Evolutionary conservation across 2,329 filamentous ascomycete species (phyloP), one percentile per base, ranked within the genome.

Genomic region (Cercospora zeae-maydis): DNA sequence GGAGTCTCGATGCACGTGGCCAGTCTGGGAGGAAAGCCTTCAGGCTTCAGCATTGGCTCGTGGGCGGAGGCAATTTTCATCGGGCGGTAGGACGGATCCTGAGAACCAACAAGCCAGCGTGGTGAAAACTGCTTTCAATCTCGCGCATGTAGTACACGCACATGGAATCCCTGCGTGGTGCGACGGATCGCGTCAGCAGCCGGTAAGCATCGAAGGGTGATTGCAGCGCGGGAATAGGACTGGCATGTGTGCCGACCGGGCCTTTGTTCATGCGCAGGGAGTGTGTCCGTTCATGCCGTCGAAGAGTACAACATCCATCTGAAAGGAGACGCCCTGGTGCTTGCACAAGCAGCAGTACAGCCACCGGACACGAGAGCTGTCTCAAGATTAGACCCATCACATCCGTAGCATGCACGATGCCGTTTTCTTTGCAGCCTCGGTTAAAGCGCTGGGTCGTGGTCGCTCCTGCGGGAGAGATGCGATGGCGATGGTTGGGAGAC

Each of bases 391-490:
- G 58, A 57, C 42, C 42, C 51, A 31, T 19, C 47, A 39, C 30
- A 49, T 27, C 24, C 24, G 24, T 51, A 45, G 42, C 49, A 45
- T 51, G 30, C 27, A 52, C 53, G 21, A 36, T 19, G 51, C 30
- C 24, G 39, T 54, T 49, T 27, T 52, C 56, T 24, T 63, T 49
- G 61, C 61, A 58, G 57, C 57, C 27, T 60, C 62, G 61, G 16
- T 57, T 58, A 54, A 37, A 64, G 59, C 53, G 58, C 58, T 58
- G 58, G 62, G 36, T 33, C 31, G 31, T 63, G 27, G 49, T 33
- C 52, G 16, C 31, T 59, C 21, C 37, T 47, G 47, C 36, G 47
- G 42, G 54, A 39, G 55, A 34, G n/a, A 55, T 55, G 55, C 61
- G 58, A 57, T 36, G 42, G 27, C 62, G 62, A 34, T 58, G 34